These are phyloP conservation scores for Talinum fruticosum DNA, from an alignment of 148 eudicot genomes.

Conservation along the genomic window DNA sequence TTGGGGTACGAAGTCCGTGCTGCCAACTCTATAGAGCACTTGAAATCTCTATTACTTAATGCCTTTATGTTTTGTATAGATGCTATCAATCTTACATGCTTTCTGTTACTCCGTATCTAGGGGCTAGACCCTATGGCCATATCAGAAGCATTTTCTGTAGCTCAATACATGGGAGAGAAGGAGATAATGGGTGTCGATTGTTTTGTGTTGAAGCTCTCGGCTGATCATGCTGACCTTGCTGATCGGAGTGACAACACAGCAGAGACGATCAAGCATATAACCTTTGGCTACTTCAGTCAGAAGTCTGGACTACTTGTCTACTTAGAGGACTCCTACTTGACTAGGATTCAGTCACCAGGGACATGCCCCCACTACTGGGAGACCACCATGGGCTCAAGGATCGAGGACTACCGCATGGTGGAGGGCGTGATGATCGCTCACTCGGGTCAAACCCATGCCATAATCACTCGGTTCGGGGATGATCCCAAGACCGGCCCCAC, in stretches of 20 bases:
- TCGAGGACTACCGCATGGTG: constrained; percentile 74
- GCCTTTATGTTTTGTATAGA: background rate
- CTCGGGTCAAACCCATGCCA: constrained; percentile 62
- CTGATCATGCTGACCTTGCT: constrained; percentile 65
- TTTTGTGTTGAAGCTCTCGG: constrained; percentile 71
- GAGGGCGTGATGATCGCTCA: constrained; percentile 89
- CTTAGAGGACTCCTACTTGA: constrained; percentile 87
- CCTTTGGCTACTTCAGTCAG: constrained; percentile 91
- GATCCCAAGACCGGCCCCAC: constrained; percentile 54
- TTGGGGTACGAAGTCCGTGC: background rate
- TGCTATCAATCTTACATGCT: background rate
- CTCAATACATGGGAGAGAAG: constrained; percentile 92
- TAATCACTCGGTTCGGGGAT: constrained; percentile 81
- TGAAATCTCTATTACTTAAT: background rate
- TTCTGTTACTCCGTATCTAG: constrained; percentile 28
- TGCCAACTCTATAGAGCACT: background rate
- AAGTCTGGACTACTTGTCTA: constrained; percentile 72
- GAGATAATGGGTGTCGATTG: constrained; percentile 57
- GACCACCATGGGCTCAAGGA: constrained; percentile 75
- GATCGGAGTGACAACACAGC: constrained; percentile 81
- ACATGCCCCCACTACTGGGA: constrained; percentile 81
- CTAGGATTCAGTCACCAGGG: constrained; percentile 85
- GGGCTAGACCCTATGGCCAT: constrained; percentile 86
- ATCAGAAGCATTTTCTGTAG: constrained; percentile 67
- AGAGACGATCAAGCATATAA: constrained; percentile 87